Evolutionary conservation across 371 early-diverging fungal species (phyloP), one percentile per base, ranked within the genome.

Genomic region (Mycotypha africana): DNA sequence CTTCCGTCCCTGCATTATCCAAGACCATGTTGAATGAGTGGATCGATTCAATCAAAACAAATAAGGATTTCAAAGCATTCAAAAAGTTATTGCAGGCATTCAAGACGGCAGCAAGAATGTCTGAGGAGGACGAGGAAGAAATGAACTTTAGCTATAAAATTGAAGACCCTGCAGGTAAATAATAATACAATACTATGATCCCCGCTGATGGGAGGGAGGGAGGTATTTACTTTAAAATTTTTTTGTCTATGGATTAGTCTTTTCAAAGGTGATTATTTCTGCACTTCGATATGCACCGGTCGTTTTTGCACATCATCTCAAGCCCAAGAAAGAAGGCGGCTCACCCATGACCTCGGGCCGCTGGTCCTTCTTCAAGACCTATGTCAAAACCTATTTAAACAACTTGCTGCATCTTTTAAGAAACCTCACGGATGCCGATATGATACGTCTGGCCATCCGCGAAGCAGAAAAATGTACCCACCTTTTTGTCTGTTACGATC

Each of bases 401-500:
- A 85, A 78, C 50, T 55, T 88, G 4, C 52, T 90, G 14, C 78
- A 81, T 56, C 68, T 93, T 49, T 60, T 93, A 49, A 65, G 70
- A 45, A 81, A 85, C 47, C 70, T 91, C 65, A 85, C 93, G 17
- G 92, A 92, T 44, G 56, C 79, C 23, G 79, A 77, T 42, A 91
- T 95, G 87, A 65, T 89, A 37, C 78, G 84, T 56, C 84, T 87
- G 58, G 72, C 91, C 30, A 60, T 93, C 37, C 78, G 85, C 45
- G 86, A 92, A 61, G 79, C 88, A 4, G 88, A 91, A 65, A 76
- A 81, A 42, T 64, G 74, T 42, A 78, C 85, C 15, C 62, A 70
- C 3, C 92, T 91, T 55, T 83, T 88, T 63, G 84, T 78, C n/a
- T 86, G 88, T 45, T 89, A 88, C 65, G 84, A 85, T 20, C 86